Conservation (phyloP, 805 yeast species). For the Cyberlindnera saturnus region DNA sequence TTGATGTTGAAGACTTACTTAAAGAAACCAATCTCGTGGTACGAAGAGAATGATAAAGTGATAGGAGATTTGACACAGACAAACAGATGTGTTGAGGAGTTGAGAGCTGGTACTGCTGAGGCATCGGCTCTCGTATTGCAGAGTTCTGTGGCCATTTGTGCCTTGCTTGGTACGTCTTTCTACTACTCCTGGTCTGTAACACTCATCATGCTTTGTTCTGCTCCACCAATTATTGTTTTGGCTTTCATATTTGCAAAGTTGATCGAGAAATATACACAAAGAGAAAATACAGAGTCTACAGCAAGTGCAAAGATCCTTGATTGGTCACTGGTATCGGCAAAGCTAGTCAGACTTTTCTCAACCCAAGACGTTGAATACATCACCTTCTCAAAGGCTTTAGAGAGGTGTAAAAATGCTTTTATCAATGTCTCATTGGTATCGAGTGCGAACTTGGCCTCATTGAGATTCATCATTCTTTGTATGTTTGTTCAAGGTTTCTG, state of each 20-base stretch:
- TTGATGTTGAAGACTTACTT: conserved; percentile 40
- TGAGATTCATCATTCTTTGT: conserved; percentile 52
- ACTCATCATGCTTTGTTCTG: conserved; percentile 61
- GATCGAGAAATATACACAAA: conserved; percentile 41
- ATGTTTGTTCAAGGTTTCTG: conserved; percentile 92
- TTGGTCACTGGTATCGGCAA: conserved; percentile 62
- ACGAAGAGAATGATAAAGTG: conserved; percentile 47
- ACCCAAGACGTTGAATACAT: conserved; percentile 48
- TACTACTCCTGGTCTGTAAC: conserved; percentile 83
- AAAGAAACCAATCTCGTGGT: conserved; percentile 50
- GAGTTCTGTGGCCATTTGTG: conserved; percentile 44
- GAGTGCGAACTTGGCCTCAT: conserved; percentile 48
- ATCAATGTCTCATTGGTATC: conserved; percentile 40
- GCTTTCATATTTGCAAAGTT: conserved; percentile 46
- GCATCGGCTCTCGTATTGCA: conserved; percentile 53
- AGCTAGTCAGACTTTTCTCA: conserved; percentile 55
- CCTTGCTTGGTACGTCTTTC: conserved; percentile 59
- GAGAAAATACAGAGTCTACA: conserved; percentile 54
- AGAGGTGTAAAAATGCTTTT: conserved; percentile 32
- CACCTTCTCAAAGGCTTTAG: conserved; percentile 32
- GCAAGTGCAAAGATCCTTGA: conserved; percentile 54
- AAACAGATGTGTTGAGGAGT: conserved; percentile 70
- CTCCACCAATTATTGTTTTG: conserved; percentile 57
- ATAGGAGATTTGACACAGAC: conserved; percentile 61
- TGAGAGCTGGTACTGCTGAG: conserved; percentile 62